Evolutionary conservation across 345 rosid species (phyloP), one percentile per base, ranked within the genome.

Genomic region (Eucalyptus pauciflora): DNA sequence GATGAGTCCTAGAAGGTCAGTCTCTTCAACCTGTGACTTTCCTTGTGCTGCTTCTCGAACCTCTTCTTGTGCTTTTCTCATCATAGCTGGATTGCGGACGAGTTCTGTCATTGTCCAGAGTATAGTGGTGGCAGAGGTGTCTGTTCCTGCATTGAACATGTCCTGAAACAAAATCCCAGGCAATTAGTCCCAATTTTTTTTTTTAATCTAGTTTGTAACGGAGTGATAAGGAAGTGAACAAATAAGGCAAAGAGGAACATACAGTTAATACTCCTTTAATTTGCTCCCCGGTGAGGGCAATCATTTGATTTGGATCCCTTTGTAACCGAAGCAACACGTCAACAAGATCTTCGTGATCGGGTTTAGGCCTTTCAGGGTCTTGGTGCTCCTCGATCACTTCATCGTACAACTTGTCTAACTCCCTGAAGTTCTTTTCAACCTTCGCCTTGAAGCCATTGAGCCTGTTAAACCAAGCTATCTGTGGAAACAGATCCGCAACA

Each of bases 71-170:
- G 90, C 93, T 60, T 67, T 91, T 67, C 71, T 87, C 94, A 93
- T 91, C 5, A 25, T 79, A 2, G 89, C 14, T 14, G 93, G 94
- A 86, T 94, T 91, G 81, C 89, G 87, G 22, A 91, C 41, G 58
- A 94, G 80, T 48, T 93, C 93, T 0, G 93, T 87, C 91, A 94
- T 91, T 22, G 91, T 91, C 96, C 93, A 94, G 24, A 87, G 90
- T 10, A 94, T 4, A 14, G 90, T 87, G 13, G 94, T 50, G 4
- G 94, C 86, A 1, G 90, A 33, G 7, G 96, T 94, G 4, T 92
- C 94, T 0, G 92, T 92, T 20, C 94, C 96, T 7, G 94, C 96
- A 12, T 92, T 16, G 90, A 93, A 93, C 76, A 91, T 89, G 90
- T 93, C 94, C 94, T 93, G 86, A 22, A 76, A 76, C 83, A 76